phyloP scores from a whole-genome alignment of 768 basidiomycete species.

The Lactarius indigo region DNA sequence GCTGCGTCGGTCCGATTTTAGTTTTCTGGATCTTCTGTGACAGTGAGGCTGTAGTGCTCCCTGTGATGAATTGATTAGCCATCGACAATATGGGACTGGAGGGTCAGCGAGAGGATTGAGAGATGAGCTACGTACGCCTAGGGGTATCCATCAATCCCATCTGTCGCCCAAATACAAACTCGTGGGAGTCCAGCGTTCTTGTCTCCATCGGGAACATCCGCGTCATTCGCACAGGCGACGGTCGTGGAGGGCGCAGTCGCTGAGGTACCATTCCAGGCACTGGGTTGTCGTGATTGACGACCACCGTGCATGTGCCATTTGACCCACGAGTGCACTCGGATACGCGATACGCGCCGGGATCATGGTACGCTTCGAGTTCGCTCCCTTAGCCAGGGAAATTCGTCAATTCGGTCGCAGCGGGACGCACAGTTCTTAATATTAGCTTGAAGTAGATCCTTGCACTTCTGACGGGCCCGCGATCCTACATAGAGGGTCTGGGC shows the following conservation, averaged over 20 bases:
- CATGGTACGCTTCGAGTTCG: too few relatives aligned
- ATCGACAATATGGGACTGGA: background rate
- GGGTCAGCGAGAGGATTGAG: background rate
- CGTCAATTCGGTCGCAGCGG: background rate
- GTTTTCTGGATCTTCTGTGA: background rate
- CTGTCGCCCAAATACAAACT: slow-evolving; percentile 82
- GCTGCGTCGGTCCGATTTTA: background rate
- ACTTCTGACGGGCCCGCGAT: slow-evolving; percentile 76
- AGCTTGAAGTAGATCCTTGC: slow-evolving; percentile 75
- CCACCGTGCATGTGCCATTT: slow-evolving; percentile 13
- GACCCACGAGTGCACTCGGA: background rate
- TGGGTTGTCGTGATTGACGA: too few relatives aligned
- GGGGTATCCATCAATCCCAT: slow-evolving; percentile 71
- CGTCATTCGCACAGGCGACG: slow-evolving; percentile 74
- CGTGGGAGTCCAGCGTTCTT: slow-evolving; percentile 56
- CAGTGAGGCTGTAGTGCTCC: slow-evolving; percentile 47
- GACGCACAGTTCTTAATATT: slow-evolving; percentile 57
- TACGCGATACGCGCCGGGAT: slow-evolving; percentile 78
- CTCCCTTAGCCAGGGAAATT: background rate
- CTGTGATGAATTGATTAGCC: slow-evolving; percentile 33
- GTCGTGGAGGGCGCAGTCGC: slow-evolving; percentile 28
- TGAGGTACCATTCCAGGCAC: too few relatives aligned
- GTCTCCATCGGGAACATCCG: slow-evolving; percentile 66
- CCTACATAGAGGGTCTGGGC: slow-evolving; percentile 94
- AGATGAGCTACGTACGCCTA: slow-evolving; percentile 63